Percentiles rank a stretch among this genome's conserved stretches.
Evolutionary conservation across 2,329 filamentous ascomycete genomes (phyloP).

Genomic region (Trichoderma pleuroti): DNA sequence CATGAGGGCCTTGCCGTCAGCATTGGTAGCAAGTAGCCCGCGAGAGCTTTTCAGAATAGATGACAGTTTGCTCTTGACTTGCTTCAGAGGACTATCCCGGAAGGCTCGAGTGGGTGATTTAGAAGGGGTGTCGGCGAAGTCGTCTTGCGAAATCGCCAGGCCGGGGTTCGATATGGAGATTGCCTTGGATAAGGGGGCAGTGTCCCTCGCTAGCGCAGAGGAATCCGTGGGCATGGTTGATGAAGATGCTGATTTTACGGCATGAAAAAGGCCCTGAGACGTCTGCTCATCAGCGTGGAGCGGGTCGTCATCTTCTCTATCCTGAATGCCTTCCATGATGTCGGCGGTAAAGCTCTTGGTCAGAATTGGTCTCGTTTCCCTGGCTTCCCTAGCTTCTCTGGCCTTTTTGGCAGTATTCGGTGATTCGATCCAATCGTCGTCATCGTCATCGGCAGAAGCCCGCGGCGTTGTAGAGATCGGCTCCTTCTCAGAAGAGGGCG

Average conservation of each 20-base stretch:
- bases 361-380: conserved; percentile 47
- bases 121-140: conserved; percentile 44
- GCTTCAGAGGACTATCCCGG: conserved; percentile 78
- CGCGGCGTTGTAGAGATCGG: conserved; percentile 50
- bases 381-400: conserved; percentile 26
- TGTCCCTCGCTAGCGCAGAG: conserved; percentile 22
- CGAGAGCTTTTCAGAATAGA: conserved; percentile 87
- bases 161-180: conserved; percentile 58
- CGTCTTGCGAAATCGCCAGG: conserved; percentile 46
- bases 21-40: conserved; percentile 77
- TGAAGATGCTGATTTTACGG: conserved; percentile 63
- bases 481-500: conserved; percentile 29
- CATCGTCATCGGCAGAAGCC: conserved; percentile 52
- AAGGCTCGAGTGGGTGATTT: conserved; percentile 56
- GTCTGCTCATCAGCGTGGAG: conserved; percentile 30
- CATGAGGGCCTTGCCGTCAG: conserved; percentile 57
- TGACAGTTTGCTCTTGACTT: conserved; percentile 88
- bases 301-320: conserved; percentile 47
- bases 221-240: conserved; percentile 44
- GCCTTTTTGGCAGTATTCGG: conserved; percentile 34
- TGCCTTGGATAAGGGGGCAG: conserved; percentile 51
- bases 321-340: conserved; percentile 54
- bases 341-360: conserved; percentile 61
- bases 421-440: conserved; percentile 63
- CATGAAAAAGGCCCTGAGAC: conserved; percentile 24